phyloP scores from a whole-genome alignment of 768 basidiomycete genomes.

The Kwoniella dejecticola region DNA sequence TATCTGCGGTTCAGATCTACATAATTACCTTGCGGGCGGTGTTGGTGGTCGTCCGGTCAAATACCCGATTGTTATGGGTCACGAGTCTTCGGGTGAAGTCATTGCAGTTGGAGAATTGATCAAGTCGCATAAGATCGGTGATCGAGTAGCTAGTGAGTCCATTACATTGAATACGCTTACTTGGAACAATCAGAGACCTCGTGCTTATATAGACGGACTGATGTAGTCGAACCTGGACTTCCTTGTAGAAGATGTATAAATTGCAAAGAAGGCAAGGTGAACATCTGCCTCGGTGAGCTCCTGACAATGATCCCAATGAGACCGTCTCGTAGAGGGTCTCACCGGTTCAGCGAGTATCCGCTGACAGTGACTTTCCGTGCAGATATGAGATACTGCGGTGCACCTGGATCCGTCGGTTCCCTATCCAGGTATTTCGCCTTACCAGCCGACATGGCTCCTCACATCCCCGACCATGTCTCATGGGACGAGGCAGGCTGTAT shows the following conservation, averaged over 20 bases:
- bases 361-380: no score
- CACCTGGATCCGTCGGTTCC: constrained; percentile 50
- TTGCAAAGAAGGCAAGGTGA: constrained; percentile 44
- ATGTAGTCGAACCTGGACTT: constrained; percentile 49
- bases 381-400: constrained; percentile 48
- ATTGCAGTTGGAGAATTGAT: constrained; percentile 48
- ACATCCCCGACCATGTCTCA: constrained; percentile 43
- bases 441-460: constrained; percentile 49
- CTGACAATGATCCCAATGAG: no score
- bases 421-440: constrained; percentile 42
- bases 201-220: no score
- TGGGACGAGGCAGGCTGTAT: constrained; percentile 50
- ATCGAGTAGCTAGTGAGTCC: constrained; percentile 43
- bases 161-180: no score
- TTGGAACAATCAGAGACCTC: background rate
- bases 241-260: constrained; percentile 48
- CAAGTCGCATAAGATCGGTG: constrained; percentile 46
- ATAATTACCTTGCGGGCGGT: constrained; percentile 43
- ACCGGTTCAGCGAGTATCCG: no score
- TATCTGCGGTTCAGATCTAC: constrained; percentile 49
- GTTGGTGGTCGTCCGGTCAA: constrained; percentile 48
- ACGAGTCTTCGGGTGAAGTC: constrained; percentile 48
- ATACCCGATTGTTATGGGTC: constrained; percentile 46
- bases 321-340: no score
- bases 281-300: constrained; percentile 44